These are phyloP conservation scores for Cladosporium sp. DNA, from an alignment of 2,329 filamentous ascomycete genomes.

Conservation along the genomic window DNA sequence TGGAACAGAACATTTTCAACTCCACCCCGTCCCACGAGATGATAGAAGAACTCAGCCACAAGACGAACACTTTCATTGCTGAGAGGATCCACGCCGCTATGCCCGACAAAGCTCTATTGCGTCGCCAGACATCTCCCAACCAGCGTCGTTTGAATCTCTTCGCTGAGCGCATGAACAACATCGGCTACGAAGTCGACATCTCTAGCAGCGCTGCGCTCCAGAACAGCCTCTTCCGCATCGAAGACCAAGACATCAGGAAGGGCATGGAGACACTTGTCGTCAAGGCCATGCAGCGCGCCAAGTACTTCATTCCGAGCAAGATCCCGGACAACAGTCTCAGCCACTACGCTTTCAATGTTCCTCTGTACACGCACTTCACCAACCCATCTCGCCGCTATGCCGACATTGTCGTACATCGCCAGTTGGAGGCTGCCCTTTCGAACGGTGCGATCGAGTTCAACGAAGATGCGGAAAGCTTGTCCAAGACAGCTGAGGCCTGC, in stretches of 20 bases:
- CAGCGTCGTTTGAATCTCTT: constrained; percentile 84
- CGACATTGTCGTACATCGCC: constrained; percentile 91
- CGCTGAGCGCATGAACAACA: constrained; percentile 84
- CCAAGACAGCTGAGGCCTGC: constrained; percentile 90
- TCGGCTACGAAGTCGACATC: constrained; percentile 86
- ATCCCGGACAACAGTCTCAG: constrained; percentile 71
- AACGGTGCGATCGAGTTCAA: constrained; percentile 77
- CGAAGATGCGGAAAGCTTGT: constrained; percentile 81
- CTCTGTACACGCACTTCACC: constrained; percentile 95
- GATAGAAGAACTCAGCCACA: constrained; percentile 91
- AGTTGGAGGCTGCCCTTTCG: constrained; percentile 82
- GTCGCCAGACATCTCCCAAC: constrained; percentile 81
- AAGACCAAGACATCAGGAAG: constrained; percentile 85
- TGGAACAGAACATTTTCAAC: constrained; percentile 94
- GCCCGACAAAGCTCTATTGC: constrained; percentile 88
- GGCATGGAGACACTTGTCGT: constrained; percentile 95
- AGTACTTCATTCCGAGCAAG: constrained; percentile 86
- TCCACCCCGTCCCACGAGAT: constrained; percentile 85
- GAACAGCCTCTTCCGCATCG: constrained; percentile 90
- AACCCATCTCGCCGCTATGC: constrained; percentile 92
- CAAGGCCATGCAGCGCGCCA: constrained; percentile 94
- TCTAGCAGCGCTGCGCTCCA: constrained; percentile 87
- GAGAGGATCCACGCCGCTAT: constrained; percentile 74
- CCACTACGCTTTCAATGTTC: constrained; percentile 89
- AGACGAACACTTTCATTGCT: constrained; percentile 84